Evolutionary conservation across 805 yeast genomes (phyloP), one percentile per base, ranked within the genome.

Genomic region (Wickerhamomyces kurtzmanii): DNA sequence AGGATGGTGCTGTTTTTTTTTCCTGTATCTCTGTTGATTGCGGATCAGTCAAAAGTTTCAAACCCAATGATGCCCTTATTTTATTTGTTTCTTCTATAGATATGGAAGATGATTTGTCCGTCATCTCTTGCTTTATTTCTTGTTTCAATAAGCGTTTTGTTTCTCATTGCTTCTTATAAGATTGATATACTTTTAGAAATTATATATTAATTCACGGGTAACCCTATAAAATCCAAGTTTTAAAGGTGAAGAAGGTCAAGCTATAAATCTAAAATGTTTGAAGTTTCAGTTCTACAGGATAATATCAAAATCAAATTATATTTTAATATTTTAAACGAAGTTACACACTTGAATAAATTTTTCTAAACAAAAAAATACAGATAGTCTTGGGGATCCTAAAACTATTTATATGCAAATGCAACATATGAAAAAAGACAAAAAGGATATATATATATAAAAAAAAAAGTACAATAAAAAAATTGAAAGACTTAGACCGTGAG

Each of bases 71-170:
- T 6, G 52, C 35, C 15, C 84, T 51, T 6, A 72, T 53, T 37
- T 50, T 55, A 41, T 75, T 75, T 0, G 82, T 75, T 33, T 75
- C 80, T 32, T 66, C 74, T 1, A 75, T 27, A 0, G 68, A 45
- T 0, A 45, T 38, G 0, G 42, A 23, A 51, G 20, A 61, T 36
- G 22, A 48, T 51, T 13, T 37, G 37, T 16, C n/a, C n/a, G n/a
- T n/a, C n/a, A n/a, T n/a, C n/a, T n/a, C n/a, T n/a, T n/a, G n/a
- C n/a, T 24, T 30, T 9, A 21, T 22, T n/a, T 8, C 27, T 16
- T 32, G 20, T 12, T 19, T 27, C 14, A 12, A 6, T 22, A 17
- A 24, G 7, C 13, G 11, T 13, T 12, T 14, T 12, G 18, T 15
- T n/a, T 11, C 12, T n/a, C 14, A 23, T 14, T 8, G 12, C 12